Evolutionary conservation across 2,329 filamentous ascomycete species (phyloP).

Genomic region (Fusarium annulatum): DNA sequence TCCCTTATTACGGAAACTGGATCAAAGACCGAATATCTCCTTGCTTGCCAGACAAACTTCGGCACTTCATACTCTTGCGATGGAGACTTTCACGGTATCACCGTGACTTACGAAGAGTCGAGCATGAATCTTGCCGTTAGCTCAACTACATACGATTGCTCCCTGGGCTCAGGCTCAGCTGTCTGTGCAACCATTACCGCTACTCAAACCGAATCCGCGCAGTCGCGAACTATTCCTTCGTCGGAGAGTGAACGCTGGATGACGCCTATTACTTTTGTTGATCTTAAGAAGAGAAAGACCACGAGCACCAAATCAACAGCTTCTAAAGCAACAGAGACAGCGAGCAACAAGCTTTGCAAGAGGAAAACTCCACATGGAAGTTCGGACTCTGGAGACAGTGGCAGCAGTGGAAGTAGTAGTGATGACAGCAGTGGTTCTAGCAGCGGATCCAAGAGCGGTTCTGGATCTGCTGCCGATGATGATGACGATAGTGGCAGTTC

Average conservation of each 20-base stretch:
- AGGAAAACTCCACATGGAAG: neutral
- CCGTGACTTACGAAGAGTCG: constrained; percentile 30
- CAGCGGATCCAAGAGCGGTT: neutral
- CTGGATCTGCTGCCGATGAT: neutral
- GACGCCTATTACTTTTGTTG: constrained; percentile 35
- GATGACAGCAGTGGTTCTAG: neutral
- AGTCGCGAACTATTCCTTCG: constrained; percentile 5
- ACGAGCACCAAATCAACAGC: neutral
- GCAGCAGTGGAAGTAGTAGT: neutral
- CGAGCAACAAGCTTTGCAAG: constrained; percentile 10
- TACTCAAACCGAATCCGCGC: neutral
- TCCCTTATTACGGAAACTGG: constrained; percentile 36
- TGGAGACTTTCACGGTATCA: constrained; percentile 37
- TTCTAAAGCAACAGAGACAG: neutral
- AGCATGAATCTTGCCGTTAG: constrained; percentile 28
- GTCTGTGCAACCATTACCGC: constrained; percentile 16
- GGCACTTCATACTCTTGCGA: constrained; percentile 30
- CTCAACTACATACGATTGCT: constrained; percentile 37
- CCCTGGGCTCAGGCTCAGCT: constrained; percentile 6
- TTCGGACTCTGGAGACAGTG: neutral
- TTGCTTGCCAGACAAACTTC: constrained; percentile 40
- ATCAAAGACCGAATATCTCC: constrained; percentile 39
- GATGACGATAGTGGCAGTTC: neutral
- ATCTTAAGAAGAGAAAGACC: constrained; percentile 17
- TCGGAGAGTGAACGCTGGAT: constrained; percentile 34